Evolutionary conservation across 225 moss, liverwort and hornwort species (phyloP), one percentile per base, ranked within the genome.

Genomic region (Ulota crispa): DNA sequence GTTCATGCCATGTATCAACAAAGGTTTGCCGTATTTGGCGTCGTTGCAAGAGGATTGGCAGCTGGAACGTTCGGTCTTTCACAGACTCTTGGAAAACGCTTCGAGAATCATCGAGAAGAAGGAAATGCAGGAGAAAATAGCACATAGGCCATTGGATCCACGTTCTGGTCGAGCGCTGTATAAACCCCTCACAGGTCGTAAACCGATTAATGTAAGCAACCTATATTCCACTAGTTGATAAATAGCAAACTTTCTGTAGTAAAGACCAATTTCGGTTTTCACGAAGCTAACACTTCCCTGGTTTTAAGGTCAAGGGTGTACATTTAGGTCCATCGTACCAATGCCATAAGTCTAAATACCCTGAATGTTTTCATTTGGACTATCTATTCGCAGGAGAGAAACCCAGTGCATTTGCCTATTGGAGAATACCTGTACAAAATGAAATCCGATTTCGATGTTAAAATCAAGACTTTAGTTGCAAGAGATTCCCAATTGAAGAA

Each of bases 1-100:
- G 42, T 99, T 99, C 81, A 93, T 74, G 80, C 98, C 98, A 37
- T 85, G 89, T 70, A 91, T 99, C 84, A 99, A 99, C 88, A 91
- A 87, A 86, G 84, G 84, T 73, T 83, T 88, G 27, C 77, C 86
- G 24, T 73, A 75, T 59, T 89, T 81, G 81, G 70, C 88, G 39
- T 78, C 72, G 39, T 86, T 86, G 75, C 91, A 94, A 69, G 91
- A 87, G 18, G 91, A 86, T 7, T 93, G 87, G 78, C 88, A 89
- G 26, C 73, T 89, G 26, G 93, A 99, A 64, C 86, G 89, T 50
- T 91, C 86, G 50, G 98, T 99, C 23, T 99, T 93, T 83, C 91
- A 91, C 68, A 95, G 98, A 80, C 84, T 99, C 57, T 68, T 99
- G 80, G 91, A 94, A 60, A 92, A 93, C 84, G 94, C 95, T 81